These are phyloP conservation scores for Clitopilus passeckerianus DNA, from an alignment of 768 basidiomycete species.

Conservation along the genomic window DNA sequence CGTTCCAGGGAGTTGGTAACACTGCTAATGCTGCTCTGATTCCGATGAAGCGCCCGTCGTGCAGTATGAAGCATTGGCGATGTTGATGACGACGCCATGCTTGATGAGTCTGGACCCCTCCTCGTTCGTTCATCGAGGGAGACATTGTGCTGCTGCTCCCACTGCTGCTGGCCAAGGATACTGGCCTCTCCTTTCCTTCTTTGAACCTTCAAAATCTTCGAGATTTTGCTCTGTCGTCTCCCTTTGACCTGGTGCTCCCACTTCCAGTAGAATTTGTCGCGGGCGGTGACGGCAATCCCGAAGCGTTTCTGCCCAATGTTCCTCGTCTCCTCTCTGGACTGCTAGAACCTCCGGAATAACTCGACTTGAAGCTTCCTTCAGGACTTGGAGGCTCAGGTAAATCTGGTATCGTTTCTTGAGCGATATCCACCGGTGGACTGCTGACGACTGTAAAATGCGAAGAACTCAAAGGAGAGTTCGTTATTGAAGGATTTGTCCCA, in stretches of 20 bases:
- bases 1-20: background rate
- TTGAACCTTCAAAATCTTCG: constrained; percentile 17
- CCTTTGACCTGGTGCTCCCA: constrained; percentile 48
- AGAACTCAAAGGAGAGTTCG: constrained; percentile 16
- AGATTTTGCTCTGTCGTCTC: constrained; percentile 34
- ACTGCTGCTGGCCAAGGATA: constrained; percentile 21
- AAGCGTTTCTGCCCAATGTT: constrained; percentile 15
- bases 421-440: constrained; percentile 19
- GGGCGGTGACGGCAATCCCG: constrained; percentile 78
- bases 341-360: constrained; percentile 28
- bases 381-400: constrained; percentile 73
- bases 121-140: background rate
- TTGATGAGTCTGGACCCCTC: background rate
- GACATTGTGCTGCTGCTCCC: constrained; percentile 11
- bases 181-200: constrained; percentile 25
- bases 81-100: constrained; percentile 18
- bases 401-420: constrained; percentile 45
- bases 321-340: constrained; percentile 12
- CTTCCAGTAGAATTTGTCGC: constrained; percentile 84
- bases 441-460: constrained; percentile 18
- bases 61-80: constrained; percentile 31
- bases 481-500: constrained; percentile 20
- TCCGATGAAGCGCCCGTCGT: constrained; percentile 4
- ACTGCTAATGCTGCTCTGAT: constrained; percentile 10
- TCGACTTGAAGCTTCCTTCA: constrained; percentile 10